phyloP scores from a whole-genome alignment of 2,329 filamentous ascomycete species.

The Bipolaris victoriae region DNA sequence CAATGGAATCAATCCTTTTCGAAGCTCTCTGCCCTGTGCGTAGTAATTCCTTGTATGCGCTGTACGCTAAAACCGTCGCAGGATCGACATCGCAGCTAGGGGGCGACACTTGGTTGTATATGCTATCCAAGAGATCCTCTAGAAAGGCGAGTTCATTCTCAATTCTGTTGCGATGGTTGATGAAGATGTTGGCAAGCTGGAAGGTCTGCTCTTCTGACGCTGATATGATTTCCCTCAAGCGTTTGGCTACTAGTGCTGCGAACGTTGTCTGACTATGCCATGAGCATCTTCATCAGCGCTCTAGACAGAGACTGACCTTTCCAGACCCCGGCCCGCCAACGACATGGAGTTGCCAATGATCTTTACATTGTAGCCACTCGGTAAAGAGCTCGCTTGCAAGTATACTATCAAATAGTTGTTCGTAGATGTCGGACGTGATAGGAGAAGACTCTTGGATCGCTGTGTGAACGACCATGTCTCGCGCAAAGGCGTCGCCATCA shows the following conservation, averaged over 20 bases:
- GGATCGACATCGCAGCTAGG: neutral
- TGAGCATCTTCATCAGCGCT: neutral
- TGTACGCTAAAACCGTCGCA: constrained; percentile 3
- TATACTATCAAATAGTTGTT: constrained; percentile 20
- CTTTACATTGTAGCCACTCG: constrained; percentile 13
- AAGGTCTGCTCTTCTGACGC: neutral
- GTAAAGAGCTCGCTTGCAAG: constrained; percentile 13
- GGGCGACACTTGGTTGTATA: constrained; percentile 11
- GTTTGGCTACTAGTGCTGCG: constrained; percentile 1
- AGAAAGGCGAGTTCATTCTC: constrained; percentile 11
- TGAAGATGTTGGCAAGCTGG: constrained; percentile 5
- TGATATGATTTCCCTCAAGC: neutral
- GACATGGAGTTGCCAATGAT: constrained; percentile 22
- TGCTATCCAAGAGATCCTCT: constrained; percentile 14
- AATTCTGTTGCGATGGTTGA: constrained; percentile 9
- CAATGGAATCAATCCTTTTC: constrained; percentile 7
- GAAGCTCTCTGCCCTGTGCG: constrained; percentile 3
- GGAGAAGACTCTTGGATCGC: neutral
- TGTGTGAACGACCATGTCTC: neutral
- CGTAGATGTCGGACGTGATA: constrained; percentile 19
- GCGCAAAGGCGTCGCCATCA: neutral
- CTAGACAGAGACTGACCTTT: constrained; percentile 17
- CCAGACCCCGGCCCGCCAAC: constrained; percentile 25
- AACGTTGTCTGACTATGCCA: constrained; percentile 13
- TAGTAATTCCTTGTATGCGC: constrained; percentile 10